Conservation (phyloP, 495 filamentous ascomycete species). For the Talaromyces wortmannii region DNA sequence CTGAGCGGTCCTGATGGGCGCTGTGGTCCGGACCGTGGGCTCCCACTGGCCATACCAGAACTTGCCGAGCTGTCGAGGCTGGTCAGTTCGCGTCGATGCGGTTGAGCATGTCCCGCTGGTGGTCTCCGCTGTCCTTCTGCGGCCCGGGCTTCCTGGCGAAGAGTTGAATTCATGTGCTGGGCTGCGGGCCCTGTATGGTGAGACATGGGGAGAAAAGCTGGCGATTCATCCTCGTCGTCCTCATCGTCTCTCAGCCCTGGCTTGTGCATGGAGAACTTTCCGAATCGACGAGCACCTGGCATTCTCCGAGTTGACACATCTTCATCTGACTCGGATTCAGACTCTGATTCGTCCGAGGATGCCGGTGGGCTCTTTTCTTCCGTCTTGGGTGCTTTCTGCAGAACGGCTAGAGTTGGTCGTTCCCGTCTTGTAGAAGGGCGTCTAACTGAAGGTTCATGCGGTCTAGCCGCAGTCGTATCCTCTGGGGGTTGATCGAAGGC, state of each 20-base stretch:
- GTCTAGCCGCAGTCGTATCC: slow-evolving; percentile 40
- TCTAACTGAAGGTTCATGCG: slow-evolving; percentile 18
- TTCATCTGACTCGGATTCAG: slow-evolving; percentile 31
- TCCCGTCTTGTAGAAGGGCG: slow-evolving; percentile 24
- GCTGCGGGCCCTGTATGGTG: slow-evolving; percentile 16
- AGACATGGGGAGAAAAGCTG: slow-evolving; percentile 68
- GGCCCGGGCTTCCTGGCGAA: slow-evolving; percentile 42
- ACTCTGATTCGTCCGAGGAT: slow-evolving; percentile 33
- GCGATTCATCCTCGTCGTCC: slow-evolving; percentile 46
- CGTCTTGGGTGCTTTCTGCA: slow-evolving; percentile 25
- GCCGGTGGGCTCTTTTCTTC: slow-evolving; percentile 20
- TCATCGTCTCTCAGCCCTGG: slow-evolving; percentile 28
- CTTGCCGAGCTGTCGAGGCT: slow-evolving; percentile 53
- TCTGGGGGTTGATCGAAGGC: slow-evolving; percentile 4
- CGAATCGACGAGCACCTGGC: slow-evolving; percentile 27
- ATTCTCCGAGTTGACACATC: slow-evolving; percentile 18
- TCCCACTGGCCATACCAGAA: slow-evolving; percentile 23
- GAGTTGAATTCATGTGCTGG: slow-evolving; percentile 44
- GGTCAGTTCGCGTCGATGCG: slow-evolving; percentile 34
- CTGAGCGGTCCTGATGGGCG: slow-evolving; percentile 27
- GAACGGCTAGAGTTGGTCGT: slow-evolving; percentile 13
- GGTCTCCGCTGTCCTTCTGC: slow-evolving; percentile 31
- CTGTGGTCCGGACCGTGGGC: slow-evolving; percentile 12
- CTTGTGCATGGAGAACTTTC: slow-evolving; percentile 30
- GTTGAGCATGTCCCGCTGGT: slow-evolving; percentile 15